phyloP scores from a whole-genome alignment of 2,329 filamentous ascomycete genomes.

The Fusarium verticillioides region DNA sequence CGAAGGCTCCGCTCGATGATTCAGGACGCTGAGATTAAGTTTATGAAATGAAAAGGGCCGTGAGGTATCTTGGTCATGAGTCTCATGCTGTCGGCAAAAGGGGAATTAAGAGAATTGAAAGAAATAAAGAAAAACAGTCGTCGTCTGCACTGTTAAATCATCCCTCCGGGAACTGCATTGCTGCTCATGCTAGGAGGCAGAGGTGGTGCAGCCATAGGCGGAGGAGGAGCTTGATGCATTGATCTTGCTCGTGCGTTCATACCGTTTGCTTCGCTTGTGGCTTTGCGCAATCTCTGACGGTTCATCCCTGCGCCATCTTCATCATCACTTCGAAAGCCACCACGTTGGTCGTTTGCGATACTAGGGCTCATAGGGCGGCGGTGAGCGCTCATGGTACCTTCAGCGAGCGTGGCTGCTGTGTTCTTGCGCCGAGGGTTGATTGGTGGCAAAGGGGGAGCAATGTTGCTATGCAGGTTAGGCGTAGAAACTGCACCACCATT shows the following conservation, averaged over 20 bases:
- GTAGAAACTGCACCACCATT: slow-evolving; percentile 49
- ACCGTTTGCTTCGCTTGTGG: slow-evolving; percentile 54
- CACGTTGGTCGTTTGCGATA: slow-evolving; percentile 42
- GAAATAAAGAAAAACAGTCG: slow-evolving; percentile 8
- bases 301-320: slow-evolving; percentile 51
- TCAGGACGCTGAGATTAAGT: slow-evolving; percentile 24
- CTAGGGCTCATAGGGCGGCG: slow-evolving; percentile 38
- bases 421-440: slow-evolving; percentile 68
- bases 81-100: slow-evolving; percentile 28
- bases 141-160: slow-evolving; percentile 53
- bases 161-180: slow-evolving; percentile 55
- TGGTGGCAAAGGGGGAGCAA: slow-evolving; percentile 64
- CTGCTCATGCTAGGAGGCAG: slow-evolving; percentile 45
- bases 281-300: slow-evolving; percentile 57
- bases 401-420: slow-evolving; percentile 50
- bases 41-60: slow-evolving; percentile 27
- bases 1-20: not conserved
- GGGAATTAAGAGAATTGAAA: slow-evolving; percentile 31
- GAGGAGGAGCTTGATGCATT: slow-evolving; percentile 42
- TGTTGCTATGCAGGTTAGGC: slow-evolving; percentile 51
- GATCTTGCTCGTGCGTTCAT: slow-evolving; percentile 46
- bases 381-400: slow-evolving; percentile 33
- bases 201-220: slow-evolving; percentile 42
- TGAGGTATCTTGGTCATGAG: slow-evolving; percentile 40
- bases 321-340: slow-evolving; percentile 53